Evolutionary conservation across 164 flowering plant species (phyloP), one percentile per base, ranked within the genome.

Genomic region (Cinnamomum chago): DNA sequence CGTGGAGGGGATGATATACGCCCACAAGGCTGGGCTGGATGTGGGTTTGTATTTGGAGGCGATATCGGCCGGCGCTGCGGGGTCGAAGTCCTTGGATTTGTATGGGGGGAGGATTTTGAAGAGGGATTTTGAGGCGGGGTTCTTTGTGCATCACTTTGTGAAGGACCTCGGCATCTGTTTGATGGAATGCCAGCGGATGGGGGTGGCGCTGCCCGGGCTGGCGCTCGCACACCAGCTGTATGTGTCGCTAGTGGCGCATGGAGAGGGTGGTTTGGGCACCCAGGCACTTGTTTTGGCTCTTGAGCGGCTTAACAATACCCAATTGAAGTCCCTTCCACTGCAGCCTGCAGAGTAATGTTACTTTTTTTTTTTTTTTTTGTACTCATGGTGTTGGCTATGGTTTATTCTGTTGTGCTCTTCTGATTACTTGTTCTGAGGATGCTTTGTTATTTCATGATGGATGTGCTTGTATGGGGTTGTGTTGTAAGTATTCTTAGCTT

Each of bases 121-220:
- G 73, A 89, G 99, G 88, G 98, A 93, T 84, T 90, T 93, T 23
- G 96, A 85, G 58, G 84, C 94, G 0, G 96, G 98, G 55, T 95
- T 93, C 75, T 93, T 79, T 76, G 97, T 95, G 82, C 88, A 93
- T 69, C 97, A 95, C 71, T 95, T 93, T 77, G 90, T 93, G 15
- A 95, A 95, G 89, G 98, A 93, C 82, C 85, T 95, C 74, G 99
- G 97, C 68, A 95, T 95, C 73, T 92, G 97, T 77, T 82, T 93
- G 82, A 89, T 78, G 79, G 98, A 95, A 80, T 90, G 98, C 71
- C 84, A 93, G 81, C 84, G 80, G 23, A 89, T 93, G 97, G 92
- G 92, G 10, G 70, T 95, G 58, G 88, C 92, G 64, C 77, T 95
- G 69, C 99, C 99, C 27, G 99, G 99, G 2, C 72, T 92, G 80